A percentile compares a stretch with the other conserved stretches of the same genome.
Conservation (phyloP, 2,329 filamentous ascomycete genomes). For the Bipolaris victoriae region DNA sequence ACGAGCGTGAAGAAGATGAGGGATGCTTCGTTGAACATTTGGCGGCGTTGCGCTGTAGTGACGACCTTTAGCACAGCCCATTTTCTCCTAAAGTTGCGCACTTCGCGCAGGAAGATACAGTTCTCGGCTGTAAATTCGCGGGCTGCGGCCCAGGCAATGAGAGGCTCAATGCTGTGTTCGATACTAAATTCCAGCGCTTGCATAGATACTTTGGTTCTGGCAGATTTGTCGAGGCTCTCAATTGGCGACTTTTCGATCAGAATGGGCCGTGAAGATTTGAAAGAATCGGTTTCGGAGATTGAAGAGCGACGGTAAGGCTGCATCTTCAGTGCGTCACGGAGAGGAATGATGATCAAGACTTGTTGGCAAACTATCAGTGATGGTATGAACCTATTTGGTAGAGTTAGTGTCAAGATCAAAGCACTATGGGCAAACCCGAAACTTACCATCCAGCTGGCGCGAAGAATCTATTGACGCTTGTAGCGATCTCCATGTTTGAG, state of each 20-base stretch:
- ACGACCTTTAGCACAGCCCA: slow-evolving; percentile 37
- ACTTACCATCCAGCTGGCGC: slow-evolving; percentile 47
- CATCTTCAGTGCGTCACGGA: slow-evolving; percentile 37
- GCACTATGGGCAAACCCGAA: neutral
- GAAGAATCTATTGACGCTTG: slow-evolving; percentile 40
- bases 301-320: slow-evolving; percentile 27
- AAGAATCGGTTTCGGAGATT: slow-evolving; percentile 34
- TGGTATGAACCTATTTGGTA: slow-evolving; percentile 40
- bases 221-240: slow-evolving; percentile 32
- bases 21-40: slow-evolving; percentile 48
- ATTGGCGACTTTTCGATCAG: slow-evolving; percentile 30
- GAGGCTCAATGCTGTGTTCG: slow-evolving; percentile 43
- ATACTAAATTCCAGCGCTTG: slow-evolving; percentile 46
- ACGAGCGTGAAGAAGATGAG: slow-evolving; percentile 49
- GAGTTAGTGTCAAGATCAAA: neutral
- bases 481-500: slow-evolving; percentile 29
- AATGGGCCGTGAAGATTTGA: slow-evolving; percentile 33
- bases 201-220: slow-evolving; percentile 47
- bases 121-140: slow-evolving; percentile 49
- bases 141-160: slow-evolving; percentile 46
- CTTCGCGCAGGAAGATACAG: slow-evolving; percentile 48
- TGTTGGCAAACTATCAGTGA: slow-evolving; percentile 48
- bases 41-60: slow-evolving; percentile 41
- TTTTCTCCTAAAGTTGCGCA: slow-evolving; percentile 47
- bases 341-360: slow-evolving; percentile 46